phyloP scores from a whole-genome alignment of 352 stramenopile genomes.

The Globisporangium iwayamae region DNA sequence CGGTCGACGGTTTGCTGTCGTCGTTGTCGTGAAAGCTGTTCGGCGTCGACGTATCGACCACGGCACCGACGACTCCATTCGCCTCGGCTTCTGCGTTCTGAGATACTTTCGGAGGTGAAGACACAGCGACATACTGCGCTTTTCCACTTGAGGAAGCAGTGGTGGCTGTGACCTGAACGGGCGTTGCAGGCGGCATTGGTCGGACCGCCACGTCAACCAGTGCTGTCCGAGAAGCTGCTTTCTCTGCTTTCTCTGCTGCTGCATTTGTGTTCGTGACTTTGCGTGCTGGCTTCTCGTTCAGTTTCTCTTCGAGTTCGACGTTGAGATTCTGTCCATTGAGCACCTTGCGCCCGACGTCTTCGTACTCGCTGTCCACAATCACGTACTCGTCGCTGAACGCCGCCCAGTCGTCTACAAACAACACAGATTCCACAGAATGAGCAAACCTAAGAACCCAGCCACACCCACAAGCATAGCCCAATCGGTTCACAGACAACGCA shows the following conservation, averaged over 20 bases:
- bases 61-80: conserved; percentile 20
- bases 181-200: conserved; percentile 5
- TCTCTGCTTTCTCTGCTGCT: conserved; percentile 13
- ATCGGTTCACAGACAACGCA: conserved; percentile 18
- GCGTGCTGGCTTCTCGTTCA: conserved; percentile 14
- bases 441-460: background rate
- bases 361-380: conserved; percentile 80
- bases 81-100: background rate
- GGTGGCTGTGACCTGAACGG: background rate
- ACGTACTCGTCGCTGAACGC: conserved; percentile 79
- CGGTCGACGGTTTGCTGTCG: background rate
- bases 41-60: conserved; percentile 28
- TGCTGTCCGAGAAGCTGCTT: background rate
- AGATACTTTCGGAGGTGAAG: background rate
- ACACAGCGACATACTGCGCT: conserved; percentile 18
- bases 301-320: conserved; percentile 38
- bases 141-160: conserved; percentile 5
- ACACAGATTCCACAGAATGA: background rate
- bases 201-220: conserved; percentile 15
- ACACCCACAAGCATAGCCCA: background rate
- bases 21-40: background rate
- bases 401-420: conserved; percentile 52
- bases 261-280: background rate
- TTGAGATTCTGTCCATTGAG: conserved; percentile 54
- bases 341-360: conserved; percentile 70